Evolutionary conservation across 2,329 filamentous ascomycete genomes (phyloP).

Genomic region (Mycogone perniciosa): DNA sequence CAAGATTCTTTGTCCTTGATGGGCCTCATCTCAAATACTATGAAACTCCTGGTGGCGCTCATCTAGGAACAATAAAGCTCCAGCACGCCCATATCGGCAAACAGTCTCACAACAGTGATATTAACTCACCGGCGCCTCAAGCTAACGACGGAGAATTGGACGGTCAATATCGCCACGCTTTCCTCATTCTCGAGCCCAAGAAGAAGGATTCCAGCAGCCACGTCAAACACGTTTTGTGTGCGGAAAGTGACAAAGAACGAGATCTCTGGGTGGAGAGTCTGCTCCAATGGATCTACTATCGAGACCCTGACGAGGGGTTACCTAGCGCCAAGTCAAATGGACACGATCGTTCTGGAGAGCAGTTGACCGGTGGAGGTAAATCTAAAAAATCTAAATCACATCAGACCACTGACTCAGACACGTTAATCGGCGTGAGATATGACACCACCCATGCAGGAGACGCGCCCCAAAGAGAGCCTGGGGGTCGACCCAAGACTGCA

Average conservation of each 20-base stretch:
- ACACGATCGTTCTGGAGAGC: conserved; percentile 35
- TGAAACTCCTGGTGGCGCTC: conserved; percentile 81
- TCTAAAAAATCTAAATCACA: conserved; percentile 30
- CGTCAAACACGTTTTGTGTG: conserved; percentile 90
- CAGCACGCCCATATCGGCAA: conserved; percentile 89
- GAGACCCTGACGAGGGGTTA: conserved; percentile 49
- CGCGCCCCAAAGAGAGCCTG: conserved; percentile 38
- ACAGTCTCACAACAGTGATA: conserved; percentile 53
- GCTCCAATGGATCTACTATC: conserved; percentile 79
- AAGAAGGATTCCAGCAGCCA: conserved; percentile 85
- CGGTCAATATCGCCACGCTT: conserved; percentile 94
- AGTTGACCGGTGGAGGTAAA: conserved; percentile 23
- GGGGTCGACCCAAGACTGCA: conserved; percentile 30
- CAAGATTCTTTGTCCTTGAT: conserved; percentile 57
- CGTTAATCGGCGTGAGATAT: conserved; percentile 52
- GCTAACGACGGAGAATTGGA: conserved; percentile 66
- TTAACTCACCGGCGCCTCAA: conserved; percentile 53
- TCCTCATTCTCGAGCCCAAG: conserved; percentile 91
- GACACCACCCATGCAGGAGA: conserved; percentile 49
- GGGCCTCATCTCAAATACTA: conserved; percentile 74
- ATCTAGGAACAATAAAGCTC: conserved; percentile 90
- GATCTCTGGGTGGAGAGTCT: conserved; percentile 91
- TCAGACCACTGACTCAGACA: conserved; percentile 37
- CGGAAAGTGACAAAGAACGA: conserved; percentile 86
- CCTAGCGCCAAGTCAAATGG: conserved; percentile 23